Conservation (phyloP, 768 basidiomycete genomes). For the Pleurotus tuber-regium region DNA sequence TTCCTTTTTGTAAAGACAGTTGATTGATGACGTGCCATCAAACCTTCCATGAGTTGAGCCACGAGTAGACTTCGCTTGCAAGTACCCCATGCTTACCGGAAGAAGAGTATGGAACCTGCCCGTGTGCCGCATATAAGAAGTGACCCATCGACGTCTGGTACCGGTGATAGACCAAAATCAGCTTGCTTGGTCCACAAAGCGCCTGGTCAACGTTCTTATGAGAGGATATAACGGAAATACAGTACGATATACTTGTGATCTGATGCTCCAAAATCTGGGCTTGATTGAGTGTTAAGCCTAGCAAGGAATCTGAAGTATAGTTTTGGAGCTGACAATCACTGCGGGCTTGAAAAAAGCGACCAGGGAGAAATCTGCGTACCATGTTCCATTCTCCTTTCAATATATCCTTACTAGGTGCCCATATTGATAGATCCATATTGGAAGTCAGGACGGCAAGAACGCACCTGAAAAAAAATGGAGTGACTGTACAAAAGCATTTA, state of each 20-base stretch:
- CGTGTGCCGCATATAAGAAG: slow-evolving; percentile 68
- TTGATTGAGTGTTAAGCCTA: background rate
- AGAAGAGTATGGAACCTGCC: slow-evolving; percentile 58
- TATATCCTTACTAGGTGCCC: slow-evolving; percentile 63
- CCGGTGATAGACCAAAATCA: slow-evolving; percentile 50
- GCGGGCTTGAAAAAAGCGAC: slow-evolving; percentile 17
- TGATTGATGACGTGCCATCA: slow-evolving; percentile 19
- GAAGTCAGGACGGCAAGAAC: slow-evolving; percentile 66
- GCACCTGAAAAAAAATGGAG: slow-evolving; percentile 41
- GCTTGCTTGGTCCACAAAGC: slow-evolving; percentile 68
- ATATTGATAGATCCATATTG: slow-evolving; percentile 73
- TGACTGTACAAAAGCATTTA: background rate
- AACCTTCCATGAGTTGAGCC: slow-evolving; percentile 19
- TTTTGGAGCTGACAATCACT: slow-evolving; percentile 14
- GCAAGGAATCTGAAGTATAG: background rate
- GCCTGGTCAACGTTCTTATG: slow-evolving; percentile 37
- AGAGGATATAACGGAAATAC: background rate
- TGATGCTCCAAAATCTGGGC: slow-evolving; percentile 49
- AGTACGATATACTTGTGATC: slow-evolving; percentile 45
- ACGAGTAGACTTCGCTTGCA: background rate
- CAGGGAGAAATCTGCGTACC: slow-evolving; percentile 31
- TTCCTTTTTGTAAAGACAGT: slow-evolving; percentile 35
- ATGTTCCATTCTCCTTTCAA: slow-evolving; percentile 73
- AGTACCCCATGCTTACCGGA: slow-evolving; percentile 41
- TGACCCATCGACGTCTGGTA: slow-evolving; percentile 53